Conservation (phyloP, 1,139 yeast genomes). For the Candida sp. region DNA sequence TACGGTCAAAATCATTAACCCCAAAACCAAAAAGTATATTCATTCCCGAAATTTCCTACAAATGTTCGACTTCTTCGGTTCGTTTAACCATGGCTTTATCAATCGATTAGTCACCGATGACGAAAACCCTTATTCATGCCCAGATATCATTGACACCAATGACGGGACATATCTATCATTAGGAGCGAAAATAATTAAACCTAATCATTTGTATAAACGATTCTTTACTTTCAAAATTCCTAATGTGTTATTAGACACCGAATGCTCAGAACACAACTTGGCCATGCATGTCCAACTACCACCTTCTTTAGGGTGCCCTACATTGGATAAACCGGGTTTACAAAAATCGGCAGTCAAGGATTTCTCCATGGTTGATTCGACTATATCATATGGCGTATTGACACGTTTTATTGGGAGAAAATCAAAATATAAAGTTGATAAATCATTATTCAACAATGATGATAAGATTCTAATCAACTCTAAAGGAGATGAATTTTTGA, state of each 20-base stretch:
- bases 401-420: constrained; percentile 43
- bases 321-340: constrained; percentile 12
- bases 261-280: constrained; percentile 32
- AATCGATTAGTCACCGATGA: constrained; percentile 29
- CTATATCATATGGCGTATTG: constrained; percentile 33
- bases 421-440: constrained; percentile 20
- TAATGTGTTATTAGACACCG: constrained; percentile 33
- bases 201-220: constrained; percentile 31
- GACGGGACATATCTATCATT: constrained; percentile 27
- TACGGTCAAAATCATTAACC: constrained; percentile 10
- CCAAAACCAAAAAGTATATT: constrained; percentile 17
- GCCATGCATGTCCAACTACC: constrained; percentile 34
- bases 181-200: constrained; percentile 20
- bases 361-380: constrained; percentile 23
- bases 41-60: constrained; percentile 19
- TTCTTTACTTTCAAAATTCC: constrained; percentile 43
- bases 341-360: constrained; percentile 14
- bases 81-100: constrained; percentile 30
- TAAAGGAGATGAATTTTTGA: constrained; percentile 40
- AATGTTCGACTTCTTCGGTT: constrained; percentile 43
- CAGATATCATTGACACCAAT: constrained; percentile 17
- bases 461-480: constrained; percentile 31
- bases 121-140: constrained; percentile 14
- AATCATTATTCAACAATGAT: constrained; percentile 11
- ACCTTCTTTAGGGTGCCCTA: constrained; percentile 33